phyloP scores from a whole-genome alignment of 108 stramenopile species.

The Cyclostephanos invisitatus region DNA sequence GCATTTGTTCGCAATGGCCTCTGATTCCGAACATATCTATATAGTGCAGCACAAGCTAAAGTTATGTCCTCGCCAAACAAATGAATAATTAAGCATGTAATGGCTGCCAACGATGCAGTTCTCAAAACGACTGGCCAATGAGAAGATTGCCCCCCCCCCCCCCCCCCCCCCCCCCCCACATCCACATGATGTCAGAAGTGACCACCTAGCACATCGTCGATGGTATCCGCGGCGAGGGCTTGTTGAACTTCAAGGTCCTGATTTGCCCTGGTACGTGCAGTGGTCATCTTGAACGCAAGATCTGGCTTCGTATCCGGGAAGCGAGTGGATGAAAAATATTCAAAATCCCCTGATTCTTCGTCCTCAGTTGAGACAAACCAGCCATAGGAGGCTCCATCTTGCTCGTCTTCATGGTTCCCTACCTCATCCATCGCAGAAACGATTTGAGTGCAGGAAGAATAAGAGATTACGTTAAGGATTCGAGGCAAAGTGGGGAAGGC shows the following conservation, averaged over 20 bases:
- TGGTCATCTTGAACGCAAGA: conserved; percentile 22
- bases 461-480: conserved; percentile 27
- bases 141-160: too few relatives aligned
- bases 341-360: conserved; percentile 17
- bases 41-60: too few relatives aligned
- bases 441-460: conserved; percentile 24
- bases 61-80: too few relatives aligned
- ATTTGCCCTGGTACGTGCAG: conserved; percentile 9
- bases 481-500: conserved; percentile 41
- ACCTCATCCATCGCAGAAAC: not conserved
- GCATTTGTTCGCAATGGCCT: not conserved
- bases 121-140: too few relatives aligned
- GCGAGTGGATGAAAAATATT: not conserved
- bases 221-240: conserved; percentile 45
- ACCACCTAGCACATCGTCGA: conserved; percentile 48
- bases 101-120: not conserved
- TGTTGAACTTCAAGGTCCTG: conserved; percentile 39
- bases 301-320: conserved; percentile 7
- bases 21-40: not conserved
- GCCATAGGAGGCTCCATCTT: conserved; percentile 25
- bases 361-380: conserved; percentile 47
- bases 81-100: not conserved
- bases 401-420: conserved; percentile 9
- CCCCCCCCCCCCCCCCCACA: not conserved
- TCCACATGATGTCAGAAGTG: conserved; percentile 16